Evolutionary conservation across 2,329 filamentous ascomycete species (phyloP).

Genomic region (Fusarium sarcochroum): DNA sequence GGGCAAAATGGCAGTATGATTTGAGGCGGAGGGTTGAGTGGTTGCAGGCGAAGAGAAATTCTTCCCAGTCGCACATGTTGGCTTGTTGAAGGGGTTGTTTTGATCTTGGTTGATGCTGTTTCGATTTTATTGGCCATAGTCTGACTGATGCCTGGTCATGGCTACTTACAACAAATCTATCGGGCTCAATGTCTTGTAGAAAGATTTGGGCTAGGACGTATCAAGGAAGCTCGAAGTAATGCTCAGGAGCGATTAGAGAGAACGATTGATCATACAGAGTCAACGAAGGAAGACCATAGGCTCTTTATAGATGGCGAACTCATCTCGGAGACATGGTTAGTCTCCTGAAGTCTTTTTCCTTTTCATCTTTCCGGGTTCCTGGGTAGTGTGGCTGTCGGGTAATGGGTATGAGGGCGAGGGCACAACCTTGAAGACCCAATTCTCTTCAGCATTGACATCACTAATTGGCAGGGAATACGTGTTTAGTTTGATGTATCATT

Average conservation of each 20-base stretch:
- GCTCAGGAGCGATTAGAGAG: neutral
- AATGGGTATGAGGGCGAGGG: constrained; percentile 12
- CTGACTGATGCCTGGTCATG: neutral
- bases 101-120: neutral
- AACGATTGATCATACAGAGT: neutral
- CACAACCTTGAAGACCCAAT: constrained; percentile 19
- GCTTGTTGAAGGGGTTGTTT: neutral
- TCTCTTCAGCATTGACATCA: constrained; percentile 14
- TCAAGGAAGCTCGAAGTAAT: neutral
- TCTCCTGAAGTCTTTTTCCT: neutral
- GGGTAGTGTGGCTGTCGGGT: constrained; percentile 14
- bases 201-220: neutral
- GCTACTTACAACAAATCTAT: constrained; percentile 9
- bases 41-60: constrained; percentile 75
- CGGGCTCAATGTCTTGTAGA: neutral
- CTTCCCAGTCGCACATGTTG: constrained; percentile 79
- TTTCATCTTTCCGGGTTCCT: constrained; percentile 11
- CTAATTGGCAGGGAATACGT: constrained; percentile 9
- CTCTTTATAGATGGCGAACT: constrained; percentile 27
- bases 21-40: constrained; percentile 73
- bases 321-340: neutral
- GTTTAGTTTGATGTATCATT: constrained; percentile 19
- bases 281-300: neutral
- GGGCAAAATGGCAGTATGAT: constrained; percentile 81
- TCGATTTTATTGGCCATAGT: neutral